Conservation (phyloP, 257 asterid genomes). For the Ilex asprella region DNA sequence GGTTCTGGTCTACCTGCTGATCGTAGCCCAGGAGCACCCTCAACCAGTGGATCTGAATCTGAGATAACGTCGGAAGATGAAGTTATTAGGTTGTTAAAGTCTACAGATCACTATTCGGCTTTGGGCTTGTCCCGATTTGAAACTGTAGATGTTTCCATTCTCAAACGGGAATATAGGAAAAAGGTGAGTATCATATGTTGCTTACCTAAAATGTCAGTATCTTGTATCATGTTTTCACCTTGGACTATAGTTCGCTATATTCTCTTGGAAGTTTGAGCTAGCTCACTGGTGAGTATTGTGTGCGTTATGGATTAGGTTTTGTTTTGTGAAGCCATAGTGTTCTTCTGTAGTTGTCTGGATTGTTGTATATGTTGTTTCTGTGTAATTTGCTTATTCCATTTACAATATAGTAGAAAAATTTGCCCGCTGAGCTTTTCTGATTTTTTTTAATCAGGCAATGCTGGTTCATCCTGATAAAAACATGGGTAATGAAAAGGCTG, state of each 20-base stretch:
- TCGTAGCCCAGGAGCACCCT: conserved; percentile 61
- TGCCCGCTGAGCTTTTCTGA: background rate
- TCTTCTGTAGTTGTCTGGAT: background rate
- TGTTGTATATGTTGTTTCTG: background rate
- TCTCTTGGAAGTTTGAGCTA: conserved; percentile 6
- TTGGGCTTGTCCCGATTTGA: conserved; percentile 71
- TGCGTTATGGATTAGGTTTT: background rate
- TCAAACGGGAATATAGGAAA: conserved; percentile 81
- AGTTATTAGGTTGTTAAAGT: conserved; percentile 67
- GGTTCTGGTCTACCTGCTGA: conserved; percentile 37
- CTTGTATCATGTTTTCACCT: background rate
- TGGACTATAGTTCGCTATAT: background rate
- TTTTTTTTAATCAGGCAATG: conserved; percentile 68
- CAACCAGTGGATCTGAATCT: conserved; percentile 74
- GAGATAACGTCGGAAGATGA: conserved; percentile 82
- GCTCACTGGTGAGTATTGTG: background rate
- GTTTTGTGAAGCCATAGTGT: conserved; percentile 1
- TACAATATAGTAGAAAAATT: background rate
- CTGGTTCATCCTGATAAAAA: conserved; percentile 99
- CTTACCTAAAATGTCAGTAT: no score
- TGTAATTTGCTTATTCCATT: background rate
- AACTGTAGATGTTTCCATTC: conserved; percentile 56
- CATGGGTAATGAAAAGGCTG: conserved; percentile 95
- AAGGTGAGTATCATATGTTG: conserved; percentile 41
- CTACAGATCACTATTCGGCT: conserved; percentile 80